phyloP scores from a whole-genome alignment of 768 basidiomycete genomes.

The Ramaria rubella region DNA sequence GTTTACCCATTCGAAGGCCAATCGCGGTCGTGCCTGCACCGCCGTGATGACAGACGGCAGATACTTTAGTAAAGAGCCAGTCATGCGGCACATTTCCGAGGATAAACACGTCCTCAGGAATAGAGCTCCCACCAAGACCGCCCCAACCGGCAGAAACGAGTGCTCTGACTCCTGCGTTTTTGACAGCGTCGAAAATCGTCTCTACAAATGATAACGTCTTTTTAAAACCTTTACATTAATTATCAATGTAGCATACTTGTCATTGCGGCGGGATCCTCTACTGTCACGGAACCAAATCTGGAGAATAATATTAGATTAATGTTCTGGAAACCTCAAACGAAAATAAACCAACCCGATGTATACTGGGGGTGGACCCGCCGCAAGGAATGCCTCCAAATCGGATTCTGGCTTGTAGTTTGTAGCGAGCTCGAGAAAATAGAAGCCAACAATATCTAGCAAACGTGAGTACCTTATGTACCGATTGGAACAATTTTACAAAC shows the following conservation, averaged over 20 bases:
- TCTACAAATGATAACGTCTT: constrained; percentile 23
- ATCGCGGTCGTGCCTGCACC: constrained; percentile 64
- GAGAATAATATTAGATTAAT: background rate
- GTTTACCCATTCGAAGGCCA: constrained; percentile 50
- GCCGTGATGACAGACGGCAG: constrained; percentile 58
- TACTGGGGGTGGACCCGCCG: constrained; percentile 43
- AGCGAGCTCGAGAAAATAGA: constrained; percentile 54
- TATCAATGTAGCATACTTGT: constrained; percentile 31
- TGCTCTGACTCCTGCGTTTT: constrained; percentile 48
- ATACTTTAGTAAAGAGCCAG: constrained; percentile 57
- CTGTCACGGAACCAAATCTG: constrained; percentile 58
- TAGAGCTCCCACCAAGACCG: constrained; percentile 43
- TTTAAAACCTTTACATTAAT: background rate
- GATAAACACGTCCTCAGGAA: constrained; percentile 53
- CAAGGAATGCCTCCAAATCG: constrained; percentile 44
- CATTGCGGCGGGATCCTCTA: constrained; percentile 47
- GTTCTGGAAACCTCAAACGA: background rate
- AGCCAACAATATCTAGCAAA: constrained; percentile 50
- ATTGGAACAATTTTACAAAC: constrained; percentile 23
- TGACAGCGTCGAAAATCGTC: constrained; percentile 52
- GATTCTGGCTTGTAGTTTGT: constrained; percentile 40
- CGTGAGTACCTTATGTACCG: background rate
- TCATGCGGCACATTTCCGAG: constrained; percentile 64
- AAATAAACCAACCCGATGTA: constrained; percentile 46
- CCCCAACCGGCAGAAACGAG: constrained; percentile 65